Base-by-base conservation (phyloP, 1,284 basidiomycete genomes). In the Cutaneotrichosporon arboriforme region DNA sequence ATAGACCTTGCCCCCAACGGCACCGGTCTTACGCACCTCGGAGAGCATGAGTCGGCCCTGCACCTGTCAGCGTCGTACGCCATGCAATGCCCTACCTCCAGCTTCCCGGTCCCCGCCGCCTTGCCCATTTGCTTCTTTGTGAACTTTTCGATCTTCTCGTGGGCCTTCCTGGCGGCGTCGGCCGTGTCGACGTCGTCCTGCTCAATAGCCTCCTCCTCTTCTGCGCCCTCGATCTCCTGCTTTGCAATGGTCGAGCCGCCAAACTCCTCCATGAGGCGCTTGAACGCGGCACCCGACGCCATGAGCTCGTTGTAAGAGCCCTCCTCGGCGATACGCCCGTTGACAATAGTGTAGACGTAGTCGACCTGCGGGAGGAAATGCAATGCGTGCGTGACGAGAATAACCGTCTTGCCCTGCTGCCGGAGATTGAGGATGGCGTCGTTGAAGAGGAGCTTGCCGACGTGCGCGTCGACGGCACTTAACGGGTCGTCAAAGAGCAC, bases 401-500 rank as follows among this genome's bases (percentile, higher is more conserved):
- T 77, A 21, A 89, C 82, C 8, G 90, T 92, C 71, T 88, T 89
- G 54, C 81, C 82, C 8, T 26, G 37, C 1, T 66, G 60, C 2
- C 79, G 69, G 13, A 77, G 80, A 57, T 83, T 81, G 54, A 84
- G 79, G 54, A 93, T 80, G 20, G 91, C 87, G 57, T 91, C 85
- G 63, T 87, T 82, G 77, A 94, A 91, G n/a, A 94, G 43, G 8
- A 83, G 80, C 68, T 87, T 88, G 39, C 88, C 90, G 40, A 94
- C 90, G 62, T 92, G 89, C 3, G 90, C 89, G 67, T 88, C 89
- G 23, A 90, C 79, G 31, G 86, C 85, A 5, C 82, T 85, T 14
- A 86, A 77, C 5, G 87, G 87, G 62, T 91, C 89, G 63, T 91
- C 88, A 54, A 90, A 84, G 22, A 92, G 85, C 62, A 90, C 84